Conservation (phyloP, 371 early-diverging fungal genomes). For the Mortierella sp. region DNA sequence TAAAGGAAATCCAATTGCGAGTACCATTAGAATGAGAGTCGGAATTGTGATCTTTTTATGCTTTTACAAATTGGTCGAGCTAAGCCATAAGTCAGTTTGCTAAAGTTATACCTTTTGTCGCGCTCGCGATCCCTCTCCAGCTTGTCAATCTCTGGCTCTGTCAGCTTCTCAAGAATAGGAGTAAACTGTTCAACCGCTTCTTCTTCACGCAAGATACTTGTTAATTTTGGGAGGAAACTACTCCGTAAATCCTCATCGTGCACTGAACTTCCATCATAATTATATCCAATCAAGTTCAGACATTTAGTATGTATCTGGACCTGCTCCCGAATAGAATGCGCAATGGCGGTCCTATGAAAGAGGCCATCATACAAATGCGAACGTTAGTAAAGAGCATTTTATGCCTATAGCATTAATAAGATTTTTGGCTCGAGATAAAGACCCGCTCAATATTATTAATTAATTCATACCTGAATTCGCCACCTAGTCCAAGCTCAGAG, state of each 20-base stretch:
- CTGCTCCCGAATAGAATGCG: conserved; percentile 96
- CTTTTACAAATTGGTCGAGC: too few relatives aligned
- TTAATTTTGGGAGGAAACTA: conserved; percentile 77
- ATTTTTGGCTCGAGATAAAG: too few relatives aligned
- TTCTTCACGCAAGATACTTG: conserved; percentile 62
- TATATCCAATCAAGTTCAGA: conserved; percentile 84
- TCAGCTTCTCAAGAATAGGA: conserved; percentile 75
- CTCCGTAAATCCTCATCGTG: conserved; percentile 83
- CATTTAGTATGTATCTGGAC: conserved; percentile 86
- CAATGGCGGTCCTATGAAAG: conserved; percentile 80
- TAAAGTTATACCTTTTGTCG: conserved; percentile 63
- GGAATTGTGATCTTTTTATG: too few relatives aligned
- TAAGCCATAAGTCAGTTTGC: too few relatives aligned
- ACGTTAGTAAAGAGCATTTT: neutral
- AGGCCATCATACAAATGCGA: neutral
- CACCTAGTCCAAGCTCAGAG: conserved; percentile 76
- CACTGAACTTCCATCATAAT: conserved; percentile 70
- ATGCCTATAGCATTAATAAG: neutral
- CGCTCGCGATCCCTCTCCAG: conserved; percentile 87
- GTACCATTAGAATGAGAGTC: too few relatives aligned
- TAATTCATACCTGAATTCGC: conserved; percentile 79
- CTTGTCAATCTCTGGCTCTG: conserved; percentile 81
- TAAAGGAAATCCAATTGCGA: conserved; percentile 17
- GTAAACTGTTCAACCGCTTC: conserved; percentile 69
- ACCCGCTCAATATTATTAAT: neutral